phyloP scores from a whole-genome alignment of 345 rosid genomes.

The Nasturtium officinale region DNA sequence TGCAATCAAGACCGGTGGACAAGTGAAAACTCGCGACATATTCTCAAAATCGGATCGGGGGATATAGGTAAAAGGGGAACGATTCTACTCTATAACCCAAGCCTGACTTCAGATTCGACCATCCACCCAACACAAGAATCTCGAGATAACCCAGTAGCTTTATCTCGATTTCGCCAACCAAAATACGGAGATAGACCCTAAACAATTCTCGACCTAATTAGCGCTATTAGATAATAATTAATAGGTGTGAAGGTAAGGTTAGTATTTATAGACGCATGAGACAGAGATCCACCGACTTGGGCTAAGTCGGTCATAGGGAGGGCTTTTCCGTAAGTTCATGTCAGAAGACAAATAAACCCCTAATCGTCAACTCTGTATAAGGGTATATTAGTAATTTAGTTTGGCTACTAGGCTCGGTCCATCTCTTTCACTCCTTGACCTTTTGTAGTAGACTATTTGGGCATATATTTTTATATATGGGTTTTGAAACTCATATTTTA shows the following conservation, averaged over 20 bases:
- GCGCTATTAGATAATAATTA: not conserved
- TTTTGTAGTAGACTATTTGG: not conserved
- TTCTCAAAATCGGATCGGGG: slow-evolving; percentile 7
- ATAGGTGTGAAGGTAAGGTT: not conserved
- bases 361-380: not conserved
- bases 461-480: not conserved
- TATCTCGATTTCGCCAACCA: not conserved
- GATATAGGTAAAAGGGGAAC: not conserved
- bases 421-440: not conserved
- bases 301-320: slow-evolving; percentile 28
- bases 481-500: not conserved
- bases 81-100: not conserved
- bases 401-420: not conserved
- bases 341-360: not conserved
- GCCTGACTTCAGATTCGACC: slow-evolving; percentile 11
- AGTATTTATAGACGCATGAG: slow-evolving; percentile 22
- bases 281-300: slow-evolving; percentile 30
- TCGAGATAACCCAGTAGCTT: not conserved
- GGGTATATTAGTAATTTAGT: not conserved
- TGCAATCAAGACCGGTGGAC: slow-evolving; percentile 38
- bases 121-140: not conserved
- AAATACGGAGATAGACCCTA: not conserved
- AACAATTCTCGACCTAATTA: not conserved
- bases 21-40: slow-evolving; percentile 45
- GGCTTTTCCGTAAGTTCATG: slow-evolving; percentile 3